Conservation (phyloP, 495 filamentous ascomycete species). For the Parathielavia appendiculata region DNA sequence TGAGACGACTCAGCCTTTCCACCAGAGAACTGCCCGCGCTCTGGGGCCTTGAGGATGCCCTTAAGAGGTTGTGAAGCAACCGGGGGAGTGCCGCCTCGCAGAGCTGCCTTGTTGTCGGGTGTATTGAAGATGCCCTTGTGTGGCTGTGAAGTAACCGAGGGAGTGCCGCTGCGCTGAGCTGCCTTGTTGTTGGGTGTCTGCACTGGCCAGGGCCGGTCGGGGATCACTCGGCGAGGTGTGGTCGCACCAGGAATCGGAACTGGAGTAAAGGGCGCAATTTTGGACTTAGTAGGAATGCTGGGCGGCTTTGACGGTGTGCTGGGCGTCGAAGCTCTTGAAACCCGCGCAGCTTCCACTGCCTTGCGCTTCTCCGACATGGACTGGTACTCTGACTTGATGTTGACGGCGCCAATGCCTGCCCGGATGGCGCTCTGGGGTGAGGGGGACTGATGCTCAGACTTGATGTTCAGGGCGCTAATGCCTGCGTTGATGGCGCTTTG, state of each 20-base stretch:
- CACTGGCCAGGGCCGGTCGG: background rate
- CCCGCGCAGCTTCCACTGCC: background rate
- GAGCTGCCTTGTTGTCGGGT: background rate
- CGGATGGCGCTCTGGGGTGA: conserved; percentile 13
- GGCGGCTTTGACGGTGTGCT: conserved; percentile 9
- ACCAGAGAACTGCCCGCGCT: background rate
- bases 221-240: background rate
- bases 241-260: conserved; percentile 1
- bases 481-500: background rate
- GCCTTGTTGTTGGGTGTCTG: background rate
- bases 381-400: conserved; percentile 4
- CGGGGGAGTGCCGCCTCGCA: background rate
- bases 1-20: background rate
- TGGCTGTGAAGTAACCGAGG: background rate
- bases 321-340: background rate
- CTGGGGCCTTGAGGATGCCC: conserved; percentile 13
- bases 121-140: conserved; percentile 15
- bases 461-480: too few relatives aligned
- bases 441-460: background rate
- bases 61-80: background rate
- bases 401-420: background rate
- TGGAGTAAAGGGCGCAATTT: conserved; percentile 2
- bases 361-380: conserved; percentile 18
- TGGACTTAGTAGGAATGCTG: too few relatives aligned
- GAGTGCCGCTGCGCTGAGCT: background rate